Base-by-base conservation (phyloP, 2,329 filamentous ascomycete genomes). In the Metarhizium sp. region DNA sequence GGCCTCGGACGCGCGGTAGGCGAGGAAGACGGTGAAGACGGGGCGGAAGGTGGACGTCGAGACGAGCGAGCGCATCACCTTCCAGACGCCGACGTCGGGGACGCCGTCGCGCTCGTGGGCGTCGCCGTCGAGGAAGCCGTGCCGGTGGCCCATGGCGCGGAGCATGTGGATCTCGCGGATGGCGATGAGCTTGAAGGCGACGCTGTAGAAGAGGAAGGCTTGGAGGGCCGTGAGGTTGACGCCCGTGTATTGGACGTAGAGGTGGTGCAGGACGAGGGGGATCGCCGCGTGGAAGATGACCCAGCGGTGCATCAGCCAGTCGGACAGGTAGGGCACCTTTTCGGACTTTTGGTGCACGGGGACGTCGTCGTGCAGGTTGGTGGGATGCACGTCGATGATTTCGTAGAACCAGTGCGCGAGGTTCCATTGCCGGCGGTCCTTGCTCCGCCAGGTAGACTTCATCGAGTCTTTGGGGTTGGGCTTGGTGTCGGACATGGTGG, bases 321-420 rank as follows among this genome's bases (percentile, higher is more conserved):
- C 60, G 6, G 64, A 55, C 2, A 70, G 40, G 51, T 64, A 63
- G 1, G 66, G 67, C 32, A 71, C 62, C 42, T 61, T 63, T 53
- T 71, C 69, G 1, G 60, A 63, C 60, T 72, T 72, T n/a, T 58
- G 49, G 57, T 67, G 64, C 2, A 68, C 62, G 1, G 69, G 69
- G 4, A 60, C 40, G 3, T 43, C 10, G 36, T 57, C 43, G 55
- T 59, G 45, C 13, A 59, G 54, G 38, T 59, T 50, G 5, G 53
- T 30, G 1, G 56, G 59, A 46, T 62, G 59, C 16, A 59, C 38
- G 46, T 52, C 47, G 46, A 59, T 47, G 16, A 59, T 42, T 6
- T 63, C 58, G 54, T 55, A 59, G 52, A 59, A 32, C 57, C 58
- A 61, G 55, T 63, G 61, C 14, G 55, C 47, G 36, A 56, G 34